A percentile compares a stretch with the other conserved stretches of the same genome.
phyloP scores from a whole-genome alignment of 2,329 filamentous ascomycete species.

The Coniochaeta hoffmannii region DNA sequence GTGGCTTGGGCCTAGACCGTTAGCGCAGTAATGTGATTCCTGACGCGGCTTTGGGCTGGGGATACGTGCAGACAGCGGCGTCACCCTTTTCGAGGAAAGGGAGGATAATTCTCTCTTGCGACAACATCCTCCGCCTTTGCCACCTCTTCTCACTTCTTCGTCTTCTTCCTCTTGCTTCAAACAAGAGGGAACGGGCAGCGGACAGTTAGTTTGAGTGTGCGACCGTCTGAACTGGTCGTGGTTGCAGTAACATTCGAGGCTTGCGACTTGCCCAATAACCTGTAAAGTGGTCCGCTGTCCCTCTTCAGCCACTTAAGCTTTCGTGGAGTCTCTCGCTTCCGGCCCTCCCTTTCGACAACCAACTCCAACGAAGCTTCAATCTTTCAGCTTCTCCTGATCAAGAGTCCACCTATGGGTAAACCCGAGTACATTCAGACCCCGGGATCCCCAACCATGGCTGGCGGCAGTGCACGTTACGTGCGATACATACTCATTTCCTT shows the following conservation, averaged over 20 bases:
- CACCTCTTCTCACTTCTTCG: background rate
- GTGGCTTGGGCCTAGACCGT: background rate
- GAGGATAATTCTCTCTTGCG: background rate
- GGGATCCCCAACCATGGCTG: slow-evolving; percentile 39
- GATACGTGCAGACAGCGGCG: background rate
- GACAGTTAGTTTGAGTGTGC: no score
- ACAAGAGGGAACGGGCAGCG: background rate
- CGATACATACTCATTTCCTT: slow-evolving; percentile 75
- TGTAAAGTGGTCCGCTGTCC: slow-evolving; percentile 1
- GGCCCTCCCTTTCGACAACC: background rate
- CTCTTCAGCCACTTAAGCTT: background rate
- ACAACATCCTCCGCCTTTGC: no score
- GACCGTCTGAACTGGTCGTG: background rate
- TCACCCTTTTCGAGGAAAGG: background rate
- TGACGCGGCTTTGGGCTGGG: background rate
- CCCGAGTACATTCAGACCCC: background rate
- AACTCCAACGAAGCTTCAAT: background rate
- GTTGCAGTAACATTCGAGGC: background rate
- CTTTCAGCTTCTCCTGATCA: background rate
- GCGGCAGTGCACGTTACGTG: slow-evolving; percentile 66
- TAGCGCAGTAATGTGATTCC: background rate
- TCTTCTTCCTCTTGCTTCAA: background rate
- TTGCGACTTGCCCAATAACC: background rate
- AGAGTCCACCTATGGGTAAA: background rate
- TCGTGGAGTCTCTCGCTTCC: background rate